A percentile compares a stretch with the other conserved stretches of the same genome.
Conservation (phyloP, 1,284 basidiomycete genomes). For the Volvariella volvacea region DNA sequence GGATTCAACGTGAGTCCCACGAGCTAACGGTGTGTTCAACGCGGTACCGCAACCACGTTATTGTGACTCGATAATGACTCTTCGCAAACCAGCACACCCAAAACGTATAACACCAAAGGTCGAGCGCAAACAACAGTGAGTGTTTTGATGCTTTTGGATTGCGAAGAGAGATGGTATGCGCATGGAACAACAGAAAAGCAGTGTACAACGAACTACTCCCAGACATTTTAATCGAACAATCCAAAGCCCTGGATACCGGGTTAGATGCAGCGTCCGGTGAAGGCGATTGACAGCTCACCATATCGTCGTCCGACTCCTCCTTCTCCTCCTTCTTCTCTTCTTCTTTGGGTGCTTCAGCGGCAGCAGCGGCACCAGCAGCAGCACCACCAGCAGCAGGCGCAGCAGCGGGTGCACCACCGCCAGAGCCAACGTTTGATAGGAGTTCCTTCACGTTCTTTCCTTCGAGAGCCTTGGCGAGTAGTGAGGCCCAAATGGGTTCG, state of each 20-base stretch:
- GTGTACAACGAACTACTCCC: too few species aligned
- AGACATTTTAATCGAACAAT: constrained; percentile 30
- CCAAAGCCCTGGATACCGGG: constrained; percentile 30
- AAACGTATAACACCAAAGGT: too few species aligned
- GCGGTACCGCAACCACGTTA: too few species aligned
- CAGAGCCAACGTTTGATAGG: constrained; percentile 84
- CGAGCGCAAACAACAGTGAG: too few species aligned
- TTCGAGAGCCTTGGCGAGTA: constrained; percentile 96
- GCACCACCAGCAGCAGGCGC: constrained; percentile 52
- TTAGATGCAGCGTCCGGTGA: background rate
- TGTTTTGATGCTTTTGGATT: too few species aligned
- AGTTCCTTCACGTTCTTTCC: constrained; percentile 97
- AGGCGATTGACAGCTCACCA: constrained; percentile 50
- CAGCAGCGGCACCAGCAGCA: constrained; percentile 55
- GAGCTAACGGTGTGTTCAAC: too few species aligned
- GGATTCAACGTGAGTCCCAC: too few species aligned
- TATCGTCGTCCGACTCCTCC: constrained; percentile 88
- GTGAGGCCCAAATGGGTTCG: constrained; percentile 96
- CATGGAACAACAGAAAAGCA: too few species aligned
- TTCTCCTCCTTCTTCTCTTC: constrained; percentile 84
- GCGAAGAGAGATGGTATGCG: too few species aligned
- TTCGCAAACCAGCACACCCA: too few species aligned
- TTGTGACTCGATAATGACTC: too few species aligned
- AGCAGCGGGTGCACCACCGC: constrained; percentile 74
- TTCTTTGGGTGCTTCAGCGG: constrained; percentile 57